Percentiles rank a stretch among this genome's conserved stretches.
These are phyloP conservation scores for Sporothrix sp. DNA, from an alignment of 2,329 filamentous ascomycete genomes.

Conservation along the genomic window DNA sequence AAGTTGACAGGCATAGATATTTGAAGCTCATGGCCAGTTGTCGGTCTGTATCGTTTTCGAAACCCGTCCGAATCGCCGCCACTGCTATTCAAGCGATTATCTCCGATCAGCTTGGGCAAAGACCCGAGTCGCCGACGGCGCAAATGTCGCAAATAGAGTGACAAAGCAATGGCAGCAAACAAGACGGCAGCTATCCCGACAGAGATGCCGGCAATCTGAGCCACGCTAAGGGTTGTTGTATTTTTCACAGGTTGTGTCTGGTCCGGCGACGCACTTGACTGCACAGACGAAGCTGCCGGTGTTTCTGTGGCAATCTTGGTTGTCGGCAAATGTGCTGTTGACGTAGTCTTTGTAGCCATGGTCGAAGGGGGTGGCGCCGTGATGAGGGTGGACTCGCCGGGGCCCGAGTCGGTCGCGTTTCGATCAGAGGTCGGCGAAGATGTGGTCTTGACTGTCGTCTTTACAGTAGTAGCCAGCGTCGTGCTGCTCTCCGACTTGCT, in stretches of 20 bases:
- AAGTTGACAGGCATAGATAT: constrained; percentile 34
- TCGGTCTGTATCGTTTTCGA: constrained; percentile 13
- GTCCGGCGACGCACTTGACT: background rate
- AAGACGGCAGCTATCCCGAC: constrained; percentile 43
- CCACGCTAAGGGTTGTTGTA: background rate
- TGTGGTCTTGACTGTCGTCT: constrained; percentile 2
- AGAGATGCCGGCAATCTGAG: constrained; percentile 43
- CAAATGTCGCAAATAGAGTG: constrained; percentile 32
- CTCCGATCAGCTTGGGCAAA: constrained; percentile 17
- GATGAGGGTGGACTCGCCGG: background rate
- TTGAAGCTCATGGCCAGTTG: constrained; percentile 24
- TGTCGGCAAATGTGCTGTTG: background rate
- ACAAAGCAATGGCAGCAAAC: constrained; percentile 37
- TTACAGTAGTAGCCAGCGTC: constrained; percentile 13
- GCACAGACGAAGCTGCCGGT: constrained; percentile 19
- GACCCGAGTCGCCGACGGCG: constrained; percentile 27
- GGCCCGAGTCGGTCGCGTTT: too few relatives aligned
- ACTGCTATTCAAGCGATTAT: background rate
- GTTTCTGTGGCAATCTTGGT: constrained; percentile 18
- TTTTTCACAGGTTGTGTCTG: constrained; percentile 27
- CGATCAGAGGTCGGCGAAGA: constrained; percentile 4
- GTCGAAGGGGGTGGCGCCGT: background rate
- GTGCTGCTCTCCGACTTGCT: background rate
- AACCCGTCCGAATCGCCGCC: constrained; percentile 27
- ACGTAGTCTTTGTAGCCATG: background rate